These are phyloP conservation scores for Flaveria bidentis DNA, from an alignment of 129 eudicot species.

Conservation along the genomic window DNA sequence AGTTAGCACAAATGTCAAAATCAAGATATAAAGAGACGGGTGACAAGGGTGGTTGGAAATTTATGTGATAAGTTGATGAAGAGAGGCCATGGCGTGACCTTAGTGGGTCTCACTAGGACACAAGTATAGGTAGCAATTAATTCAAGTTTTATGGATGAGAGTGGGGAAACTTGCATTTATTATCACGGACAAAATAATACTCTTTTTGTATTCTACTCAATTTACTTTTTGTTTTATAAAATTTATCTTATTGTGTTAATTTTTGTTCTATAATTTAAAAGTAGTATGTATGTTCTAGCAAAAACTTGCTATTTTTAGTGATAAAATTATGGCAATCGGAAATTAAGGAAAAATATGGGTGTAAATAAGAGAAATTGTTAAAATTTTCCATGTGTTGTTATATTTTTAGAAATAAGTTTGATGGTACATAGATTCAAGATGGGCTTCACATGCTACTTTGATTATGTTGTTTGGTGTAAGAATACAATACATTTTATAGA, in stretches of 20 bases:
- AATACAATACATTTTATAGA: too few relatives aligned
- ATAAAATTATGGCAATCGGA: not conserved
- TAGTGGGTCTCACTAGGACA: conserved; percentile 21
- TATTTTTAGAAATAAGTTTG: too few relatives aligned
- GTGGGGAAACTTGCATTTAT: conserved; percentile 21
- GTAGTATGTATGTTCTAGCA: too few relatives aligned
- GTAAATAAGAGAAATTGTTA: not conserved
- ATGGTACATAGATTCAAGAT: too few relatives aligned
- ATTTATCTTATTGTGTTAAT: too few relatives aligned
- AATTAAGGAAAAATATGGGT: not conserved
- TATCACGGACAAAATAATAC: not conserved
- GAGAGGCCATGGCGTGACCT: conserved; percentile 25
- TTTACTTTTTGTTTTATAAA: not conserved
- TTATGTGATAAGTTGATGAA: conserved; percentile 25
- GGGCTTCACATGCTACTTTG: too few relatives aligned
- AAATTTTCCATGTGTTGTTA: too few relatives aligned
- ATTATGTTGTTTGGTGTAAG: too few relatives aligned
- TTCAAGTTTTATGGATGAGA: conserved; percentile 18
- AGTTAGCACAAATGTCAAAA: conserved; percentile 6
- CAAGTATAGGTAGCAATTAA: conserved; percentile 21
- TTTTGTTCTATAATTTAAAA: too few relatives aligned
- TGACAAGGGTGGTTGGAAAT: conserved; percentile 20
- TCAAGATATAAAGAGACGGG: conserved; percentile 14
- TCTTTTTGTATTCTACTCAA: not conserved
- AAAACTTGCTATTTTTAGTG: not conserved